A percentile compares a stretch with the other conserved stretches of the same genome.
Evolutionary conservation across 2,329 filamentous ascomycete genomes (phyloP).

Genomic region (Colletotrichum aenigma): DNA sequence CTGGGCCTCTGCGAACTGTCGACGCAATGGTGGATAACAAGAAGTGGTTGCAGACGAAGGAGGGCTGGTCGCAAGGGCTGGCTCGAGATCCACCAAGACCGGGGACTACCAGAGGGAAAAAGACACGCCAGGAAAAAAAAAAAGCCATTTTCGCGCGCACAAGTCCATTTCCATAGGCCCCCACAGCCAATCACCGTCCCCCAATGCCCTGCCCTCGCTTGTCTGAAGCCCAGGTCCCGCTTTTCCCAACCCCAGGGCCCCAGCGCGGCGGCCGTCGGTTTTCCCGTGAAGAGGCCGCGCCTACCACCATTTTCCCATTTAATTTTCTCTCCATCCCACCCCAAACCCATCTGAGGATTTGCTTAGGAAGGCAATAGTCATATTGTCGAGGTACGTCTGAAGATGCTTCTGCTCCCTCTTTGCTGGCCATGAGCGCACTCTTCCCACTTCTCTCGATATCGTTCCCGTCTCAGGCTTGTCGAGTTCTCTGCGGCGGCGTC

Average conservation of each 20-base stretch:
- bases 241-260: neutral
- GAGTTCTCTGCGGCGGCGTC: neutral
- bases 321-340: constrained; percentile 31
- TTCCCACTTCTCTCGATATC: neutral
- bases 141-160: neutral
- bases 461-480: constrained; percentile 19
- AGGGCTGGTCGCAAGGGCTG: constrained; percentile 8
- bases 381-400: constrained; percentile 69
- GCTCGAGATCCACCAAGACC: neutral
- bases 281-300: neutral
- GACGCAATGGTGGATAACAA: neutral
- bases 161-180: neutral
- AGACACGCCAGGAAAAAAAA: neutral
- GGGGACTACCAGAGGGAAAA: neutral
- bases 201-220: constrained; percentile 12
- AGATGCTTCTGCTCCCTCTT: constrained; percentile 44
- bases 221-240: constrained; percentile 27
- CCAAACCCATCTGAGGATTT: constrained; percentile 57
- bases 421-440: constrained; percentile 20
- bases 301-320: neutral
- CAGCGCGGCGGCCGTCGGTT: neutral
- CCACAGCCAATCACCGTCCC: neutral
- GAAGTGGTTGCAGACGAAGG: neutral
- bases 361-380: constrained; percentile 66
- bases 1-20: neutral